phyloP scores from a whole-genome alignment of 225 moss, liverwort and hornwort species.

The Lunularia cruciata region DNA sequence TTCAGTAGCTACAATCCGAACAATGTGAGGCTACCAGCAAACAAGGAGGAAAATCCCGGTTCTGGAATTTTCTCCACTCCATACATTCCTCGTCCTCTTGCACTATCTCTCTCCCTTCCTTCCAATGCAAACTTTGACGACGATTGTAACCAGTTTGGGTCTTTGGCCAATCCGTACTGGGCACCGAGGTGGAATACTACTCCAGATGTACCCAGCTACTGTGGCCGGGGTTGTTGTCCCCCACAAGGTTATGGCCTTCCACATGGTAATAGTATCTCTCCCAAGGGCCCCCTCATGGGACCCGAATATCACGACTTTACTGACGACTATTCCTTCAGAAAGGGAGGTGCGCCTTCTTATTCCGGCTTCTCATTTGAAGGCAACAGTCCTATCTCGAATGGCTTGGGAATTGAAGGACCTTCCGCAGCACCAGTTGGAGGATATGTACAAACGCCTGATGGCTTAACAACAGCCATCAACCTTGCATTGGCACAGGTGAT shows the following conservation, averaged over 20 bases:
- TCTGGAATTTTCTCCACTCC: neutral
- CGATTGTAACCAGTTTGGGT: constrained; percentile 39
- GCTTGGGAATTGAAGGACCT: constrained; percentile 15
- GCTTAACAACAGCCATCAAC: constrained; percentile 65
- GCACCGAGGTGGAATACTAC: constrained; percentile 41
- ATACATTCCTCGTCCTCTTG: constrained; percentile 18
- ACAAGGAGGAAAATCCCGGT: constrained; percentile 16
- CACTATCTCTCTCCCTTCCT: constrained; percentile 34
- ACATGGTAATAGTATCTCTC: constrained; percentile 53
- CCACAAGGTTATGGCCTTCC: constrained; percentile 36
- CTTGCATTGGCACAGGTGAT: constrained; percentile 69
- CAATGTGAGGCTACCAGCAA: constrained; percentile 33
- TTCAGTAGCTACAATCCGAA: constrained; percentile 69
- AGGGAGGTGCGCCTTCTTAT: neutral
- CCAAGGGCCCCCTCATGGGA: constrained; percentile 74
- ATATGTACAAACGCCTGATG: constrained; percentile 41
- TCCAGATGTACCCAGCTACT: constrained; percentile 59
- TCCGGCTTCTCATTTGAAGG: neutral
- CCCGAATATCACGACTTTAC: constrained; percentile 73
- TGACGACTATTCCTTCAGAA: constrained; percentile 31
- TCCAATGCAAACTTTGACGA: constrained; percentile 48
- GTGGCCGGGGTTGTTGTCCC: constrained; percentile 80
- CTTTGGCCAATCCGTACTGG: constrained; percentile 40
- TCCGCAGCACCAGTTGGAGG: neutral
- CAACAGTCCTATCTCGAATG: constrained; percentile 1